Conservation (phyloP, 306 rosid genomes). For the Rosa persica region DNA sequence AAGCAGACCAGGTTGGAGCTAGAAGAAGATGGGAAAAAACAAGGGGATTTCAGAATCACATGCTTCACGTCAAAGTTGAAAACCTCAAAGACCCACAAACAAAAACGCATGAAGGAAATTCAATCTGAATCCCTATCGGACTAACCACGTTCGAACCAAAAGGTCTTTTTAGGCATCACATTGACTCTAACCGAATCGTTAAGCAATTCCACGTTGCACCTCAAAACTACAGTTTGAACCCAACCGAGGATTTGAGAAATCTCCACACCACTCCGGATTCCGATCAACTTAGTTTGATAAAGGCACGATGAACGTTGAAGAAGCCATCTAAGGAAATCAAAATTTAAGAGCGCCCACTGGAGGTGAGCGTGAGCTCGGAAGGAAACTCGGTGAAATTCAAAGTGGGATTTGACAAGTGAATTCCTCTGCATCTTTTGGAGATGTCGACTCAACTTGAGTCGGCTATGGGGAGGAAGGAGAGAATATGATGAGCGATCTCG, state of each 20-base stretch:
- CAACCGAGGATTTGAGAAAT: background rate
- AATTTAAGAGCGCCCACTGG: background rate
- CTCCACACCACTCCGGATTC: background rate
- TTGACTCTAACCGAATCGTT: background rate
- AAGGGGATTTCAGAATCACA: background rate
- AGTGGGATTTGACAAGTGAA: background rate
- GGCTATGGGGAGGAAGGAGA: background rate
- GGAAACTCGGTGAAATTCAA: background rate
- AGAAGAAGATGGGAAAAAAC: background rate
- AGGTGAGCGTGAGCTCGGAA: background rate
- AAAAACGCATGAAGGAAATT: background rate
- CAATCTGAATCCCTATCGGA: background rate
- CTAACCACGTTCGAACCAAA: background rate
- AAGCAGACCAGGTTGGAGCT: background rate
- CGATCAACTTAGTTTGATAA: background rate
- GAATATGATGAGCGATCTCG: background rate
- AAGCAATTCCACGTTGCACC: background rate
- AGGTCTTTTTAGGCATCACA: background rate
- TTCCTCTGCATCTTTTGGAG: background rate
- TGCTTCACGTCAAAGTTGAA: background rate
- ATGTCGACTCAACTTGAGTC: background rate
- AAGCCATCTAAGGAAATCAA: background rate
- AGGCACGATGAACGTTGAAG: background rate
- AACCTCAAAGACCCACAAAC: background rate
- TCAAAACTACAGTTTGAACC: background rate